Conservation (phyloP, 1,284 basidiomycete species). For the Leccinum cinnamomeum region DNA sequence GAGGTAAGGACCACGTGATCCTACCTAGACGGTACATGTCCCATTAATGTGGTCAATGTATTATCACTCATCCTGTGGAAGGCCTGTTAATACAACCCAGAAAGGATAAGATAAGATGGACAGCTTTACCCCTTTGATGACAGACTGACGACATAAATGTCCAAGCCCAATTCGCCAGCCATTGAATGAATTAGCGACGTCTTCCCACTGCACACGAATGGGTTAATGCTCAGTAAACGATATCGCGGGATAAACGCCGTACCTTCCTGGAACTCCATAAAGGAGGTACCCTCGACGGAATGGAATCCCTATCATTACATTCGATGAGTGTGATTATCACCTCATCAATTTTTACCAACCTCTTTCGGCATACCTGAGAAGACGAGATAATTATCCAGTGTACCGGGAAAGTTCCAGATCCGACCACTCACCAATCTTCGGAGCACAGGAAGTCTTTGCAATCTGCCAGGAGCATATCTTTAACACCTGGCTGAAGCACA, state of each 20-base stretch:
- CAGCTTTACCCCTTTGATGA: slow-evolving; percentile 75
- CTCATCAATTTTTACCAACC: slow-evolving; percentile 46
- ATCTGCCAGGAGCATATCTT: slow-evolving; percentile 83
- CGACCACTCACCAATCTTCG: slow-evolving; percentile 69
- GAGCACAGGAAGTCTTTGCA: slow-evolving; percentile 81
- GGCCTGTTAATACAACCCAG: slow-evolving; percentile 13
- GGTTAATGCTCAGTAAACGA: slow-evolving; percentile 12
- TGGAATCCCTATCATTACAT: slow-evolving; percentile 61
- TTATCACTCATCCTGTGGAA: slow-evolving; percentile 79
- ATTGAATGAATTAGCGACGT: slow-evolving; percentile 83
- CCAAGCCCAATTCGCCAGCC: slow-evolving; percentile 82
- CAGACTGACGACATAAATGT: slow-evolving; percentile 85
- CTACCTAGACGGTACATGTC: slow-evolving; percentile 78
- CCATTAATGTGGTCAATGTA: slow-evolving; percentile 78
- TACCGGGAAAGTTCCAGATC: slow-evolving; percentile 10
- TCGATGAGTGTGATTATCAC: slow-evolving; percentile 22
- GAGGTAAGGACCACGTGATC: slow-evolving; percentile 10
- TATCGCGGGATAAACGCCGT: slow-evolving; percentile 20
- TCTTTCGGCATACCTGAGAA: slow-evolving; percentile 76
- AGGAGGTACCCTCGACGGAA: slow-evolving; percentile 83
- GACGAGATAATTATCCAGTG: slow-evolving; percentile 16
- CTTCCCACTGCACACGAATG: slow-evolving; percentile 58
- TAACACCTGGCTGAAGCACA: slow-evolving; percentile 80
- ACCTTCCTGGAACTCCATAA: slow-evolving; percentile 84
- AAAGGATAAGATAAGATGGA: background rate